Percentiles rank a stretch among this genome's conserved stretches.
Conservation (phyloP, 495 filamentous ascomycete species). For the Opeltia flavorubescens region DNA sequence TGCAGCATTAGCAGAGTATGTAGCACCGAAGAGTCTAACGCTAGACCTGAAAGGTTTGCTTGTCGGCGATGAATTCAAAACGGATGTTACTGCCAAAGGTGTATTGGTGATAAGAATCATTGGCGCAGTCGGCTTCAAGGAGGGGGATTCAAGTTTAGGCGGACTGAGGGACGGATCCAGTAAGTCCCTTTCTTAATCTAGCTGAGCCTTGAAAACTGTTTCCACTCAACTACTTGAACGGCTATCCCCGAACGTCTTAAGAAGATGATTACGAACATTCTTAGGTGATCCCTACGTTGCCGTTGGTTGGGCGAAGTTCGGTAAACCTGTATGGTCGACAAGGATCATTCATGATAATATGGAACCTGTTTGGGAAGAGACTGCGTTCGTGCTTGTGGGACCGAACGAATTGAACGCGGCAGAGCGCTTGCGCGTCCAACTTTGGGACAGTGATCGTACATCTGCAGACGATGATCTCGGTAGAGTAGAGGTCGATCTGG, state of each 20-base stretch:
- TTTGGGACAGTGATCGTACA: slow-evolving; percentile 58
- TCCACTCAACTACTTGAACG: no score
- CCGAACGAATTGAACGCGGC: slow-evolving; percentile 57
- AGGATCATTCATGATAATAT: slow-evolving; percentile 49
- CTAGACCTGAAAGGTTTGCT: slow-evolving; percentile 62
- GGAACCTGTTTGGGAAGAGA: slow-evolving; percentile 53
- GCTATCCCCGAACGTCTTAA: no score
- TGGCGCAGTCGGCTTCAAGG: slow-evolving; percentile 48
- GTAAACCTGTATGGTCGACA: slow-evolving; percentile 49
- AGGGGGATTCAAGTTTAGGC: slow-evolving; percentile 44
- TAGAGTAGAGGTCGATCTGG: slow-evolving; percentile 50
- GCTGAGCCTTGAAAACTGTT: no score
- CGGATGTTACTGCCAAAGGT: slow-evolving; percentile 50
- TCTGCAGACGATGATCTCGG: slow-evolving; percentile 64
- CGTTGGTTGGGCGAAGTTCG: slow-evolving; percentile 62
- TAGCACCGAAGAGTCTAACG: slow-evolving; percentile 58
- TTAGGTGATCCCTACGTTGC: slow-evolving; percentile 47
- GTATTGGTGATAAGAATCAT: slow-evolving; percentile 49
- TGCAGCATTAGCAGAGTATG: slow-evolving; percentile 55
- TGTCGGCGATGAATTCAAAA: slow-evolving; percentile 62
- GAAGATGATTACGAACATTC: neutral
- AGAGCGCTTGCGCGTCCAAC: slow-evolving; percentile 50
- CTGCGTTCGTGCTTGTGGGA: slow-evolving; percentile 46
- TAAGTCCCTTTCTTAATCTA: neutral
- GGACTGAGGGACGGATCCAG: slow-evolving; percentile 37